Percentiles rank a stretch among this genome's conserved stretches.
These are phyloP conservation scores for Fusarium austroafricanum DNA, from an alignment of 2,329 filamentous ascomycete genomes.

Conservation along the genomic window DNA sequence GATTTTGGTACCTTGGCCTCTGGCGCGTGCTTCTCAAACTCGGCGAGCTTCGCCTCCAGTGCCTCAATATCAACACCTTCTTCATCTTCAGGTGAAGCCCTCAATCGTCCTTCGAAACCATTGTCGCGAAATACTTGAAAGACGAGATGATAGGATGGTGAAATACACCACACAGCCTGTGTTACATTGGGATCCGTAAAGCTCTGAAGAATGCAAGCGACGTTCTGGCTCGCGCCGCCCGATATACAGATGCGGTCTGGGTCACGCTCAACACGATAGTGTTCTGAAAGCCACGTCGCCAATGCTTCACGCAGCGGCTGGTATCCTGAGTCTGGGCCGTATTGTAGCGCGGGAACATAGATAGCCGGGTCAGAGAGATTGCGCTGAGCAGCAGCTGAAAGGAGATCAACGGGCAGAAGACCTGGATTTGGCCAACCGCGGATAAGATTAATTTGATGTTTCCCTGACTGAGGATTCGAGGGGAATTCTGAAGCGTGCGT, in stretches of 20 bases:
- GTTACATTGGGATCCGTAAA: slow-evolving; percentile 85
- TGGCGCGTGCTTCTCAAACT: slow-evolving; percentile 45
- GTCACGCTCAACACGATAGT: slow-evolving; percentile 63
- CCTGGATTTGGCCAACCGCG: slow-evolving; percentile 73
- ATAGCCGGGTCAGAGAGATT: slow-evolving; percentile 71
- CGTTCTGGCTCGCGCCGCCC: slow-evolving; percentile 85
- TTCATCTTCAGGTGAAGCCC: slow-evolving; percentile 79
- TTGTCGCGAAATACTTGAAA: slow-evolving; percentile 87
- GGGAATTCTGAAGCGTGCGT: slow-evolving; percentile 27
- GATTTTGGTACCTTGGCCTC: slow-evolving; percentile 16
- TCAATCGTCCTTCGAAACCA: slow-evolving; percentile 75
- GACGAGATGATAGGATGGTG: slow-evolving; percentile 86
- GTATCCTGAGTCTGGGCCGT: slow-evolving; percentile 83
- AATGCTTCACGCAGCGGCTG: slow-evolving; percentile 75
- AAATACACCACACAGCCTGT: slow-evolving; percentile 80
- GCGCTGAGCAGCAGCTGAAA: slow-evolving; percentile 69
- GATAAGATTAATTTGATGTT: slow-evolving; percentile 70
- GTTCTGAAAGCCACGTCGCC: slow-evolving; percentile 74
- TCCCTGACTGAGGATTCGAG: slow-evolving; percentile 40
- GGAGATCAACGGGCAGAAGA: slow-evolving; percentile 73
- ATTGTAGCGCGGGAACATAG: slow-evolving; percentile 75
- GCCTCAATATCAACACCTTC: slow-evolving; percentile 78
- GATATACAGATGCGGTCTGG: slow-evolving; percentile 79
- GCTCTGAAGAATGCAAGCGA: slow-evolving; percentile 80
- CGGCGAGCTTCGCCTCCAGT: slow-evolving; percentile 48